Conservation (phyloP, 768 basidiomycete genomes). For the Leccinum boreale region DNA sequence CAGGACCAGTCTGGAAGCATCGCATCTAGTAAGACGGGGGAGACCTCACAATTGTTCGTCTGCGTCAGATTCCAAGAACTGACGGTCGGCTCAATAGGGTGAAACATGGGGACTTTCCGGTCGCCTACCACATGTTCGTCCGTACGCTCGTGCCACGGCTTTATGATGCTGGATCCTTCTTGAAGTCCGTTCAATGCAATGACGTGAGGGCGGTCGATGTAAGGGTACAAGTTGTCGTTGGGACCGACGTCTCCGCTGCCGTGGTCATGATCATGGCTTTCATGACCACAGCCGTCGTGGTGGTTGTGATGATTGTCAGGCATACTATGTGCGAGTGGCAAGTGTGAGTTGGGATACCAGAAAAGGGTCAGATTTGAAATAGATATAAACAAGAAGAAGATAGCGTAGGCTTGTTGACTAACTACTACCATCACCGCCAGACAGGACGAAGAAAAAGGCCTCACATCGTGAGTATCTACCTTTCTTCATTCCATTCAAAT, state of each 20-base stretch:
- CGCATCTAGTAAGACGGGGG: not conserved
- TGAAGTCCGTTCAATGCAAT: slow-evolving; percentile 69
- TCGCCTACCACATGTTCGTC: slow-evolving; percentile 63
- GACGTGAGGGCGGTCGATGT: slow-evolving; percentile 80
- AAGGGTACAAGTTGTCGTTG: slow-evolving; percentile 66
- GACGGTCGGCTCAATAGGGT: slow-evolving; percentile 3
- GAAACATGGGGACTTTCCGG: not conserved
- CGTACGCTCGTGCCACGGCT: slow-evolving; percentile 80
- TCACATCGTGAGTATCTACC: slow-evolving; percentile 13
- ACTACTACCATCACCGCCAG: not conserved
- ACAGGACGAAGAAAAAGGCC: not conserved
- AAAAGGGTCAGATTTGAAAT: slow-evolving; percentile 4
- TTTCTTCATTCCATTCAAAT: slow-evolving; percentile 22
- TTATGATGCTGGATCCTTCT: slow-evolving; percentile 60
- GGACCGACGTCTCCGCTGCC: slow-evolving; percentile 46
- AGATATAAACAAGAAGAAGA: slow-evolving; percentile 13
- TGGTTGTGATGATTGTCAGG: slow-evolving; percentile 37
- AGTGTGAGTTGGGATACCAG: not conserved
- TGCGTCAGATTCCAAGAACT: slow-evolving; percentile 87
- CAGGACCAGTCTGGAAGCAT: not conserved
- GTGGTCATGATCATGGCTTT: slow-evolving; percentile 58
- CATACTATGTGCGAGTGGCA: slow-evolving; percentile 7
- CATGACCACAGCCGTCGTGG: slow-evolving; percentile 54
- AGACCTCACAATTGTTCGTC: slow-evolving; percentile 79
- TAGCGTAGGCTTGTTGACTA: not conserved